Evolutionary conservation across 2,329 filamentous ascomycete species (phyloP).

Genomic region (Byssoonygena ceratinophila): DNA sequence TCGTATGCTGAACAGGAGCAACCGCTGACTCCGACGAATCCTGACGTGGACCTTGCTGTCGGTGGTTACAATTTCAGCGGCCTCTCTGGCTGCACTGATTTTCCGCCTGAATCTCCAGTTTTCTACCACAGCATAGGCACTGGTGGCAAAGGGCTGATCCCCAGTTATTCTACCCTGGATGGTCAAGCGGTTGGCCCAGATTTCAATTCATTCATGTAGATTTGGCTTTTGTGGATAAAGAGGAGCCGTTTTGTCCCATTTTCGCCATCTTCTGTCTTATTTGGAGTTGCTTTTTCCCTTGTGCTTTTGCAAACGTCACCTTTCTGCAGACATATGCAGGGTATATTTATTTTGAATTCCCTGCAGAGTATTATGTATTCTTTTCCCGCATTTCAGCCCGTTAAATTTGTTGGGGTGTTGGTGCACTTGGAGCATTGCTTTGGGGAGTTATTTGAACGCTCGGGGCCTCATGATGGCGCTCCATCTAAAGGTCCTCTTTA

Average conservation of each 20-base stretch:
- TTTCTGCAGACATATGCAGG: constrained; percentile 5
- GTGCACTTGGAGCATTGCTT: constrained; percentile 9
- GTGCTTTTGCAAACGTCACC: constrained; percentile 9
- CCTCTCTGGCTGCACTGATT: constrained; percentile 24
- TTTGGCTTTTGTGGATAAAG: constrained; percentile 11
- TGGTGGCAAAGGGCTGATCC: constrained; percentile 13
- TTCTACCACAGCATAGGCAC: constrained; percentile 23
- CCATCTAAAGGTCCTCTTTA: background rate
- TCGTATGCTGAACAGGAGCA: background rate
- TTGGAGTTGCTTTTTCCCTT: constrained; percentile 9
- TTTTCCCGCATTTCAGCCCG: constrained; percentile 5
- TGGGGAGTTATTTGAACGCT: constrained; percentile 6
- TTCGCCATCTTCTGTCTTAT: constrained; percentile 1
- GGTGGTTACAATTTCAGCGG: constrained; percentile 20
- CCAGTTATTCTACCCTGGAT: constrained; percentile 10
- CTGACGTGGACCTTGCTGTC: constrained; percentile 16
- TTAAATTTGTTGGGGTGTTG: background rate
- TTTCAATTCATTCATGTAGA: constrained; percentile 14
- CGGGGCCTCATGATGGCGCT: background rate
- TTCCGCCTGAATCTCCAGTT: constrained; percentile 20
- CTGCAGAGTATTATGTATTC: background rate
- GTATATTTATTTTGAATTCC: constrained; percentile 3
- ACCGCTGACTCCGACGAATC: constrained; percentile 11
- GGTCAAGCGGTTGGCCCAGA: constrained; percentile 11
- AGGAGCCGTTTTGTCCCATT: constrained; percentile 11